Conservation (phyloP, 2,329 filamentous ascomycete species). For the Juglanconis juglandina region DNA sequence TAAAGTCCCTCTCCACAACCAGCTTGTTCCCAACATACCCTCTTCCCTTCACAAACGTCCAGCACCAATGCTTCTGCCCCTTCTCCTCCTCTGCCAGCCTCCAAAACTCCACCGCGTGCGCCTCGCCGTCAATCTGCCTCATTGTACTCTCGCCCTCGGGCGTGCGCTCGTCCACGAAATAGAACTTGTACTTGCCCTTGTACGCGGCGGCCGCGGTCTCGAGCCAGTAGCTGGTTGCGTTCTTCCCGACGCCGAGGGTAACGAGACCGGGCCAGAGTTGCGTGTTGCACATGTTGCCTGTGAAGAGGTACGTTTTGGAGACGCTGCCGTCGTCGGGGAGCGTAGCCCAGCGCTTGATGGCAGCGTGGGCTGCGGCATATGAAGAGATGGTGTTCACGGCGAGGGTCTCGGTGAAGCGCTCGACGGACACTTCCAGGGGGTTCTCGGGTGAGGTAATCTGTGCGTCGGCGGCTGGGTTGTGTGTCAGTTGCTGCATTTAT, state of each 20-base stretch:
- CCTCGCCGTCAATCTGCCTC: neutral
- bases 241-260: constrained; percentile 6
- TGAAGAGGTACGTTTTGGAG: constrained; percentile 7
- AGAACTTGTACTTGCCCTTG: constrained; percentile 2
- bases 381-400: constrained; percentile 2
- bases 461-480: neutral
- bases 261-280: neutral
- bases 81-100: constrained; percentile 8
- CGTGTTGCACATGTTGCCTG: constrained; percentile 12
- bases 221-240: constrained; percentile 6
- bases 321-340: constrained; percentile 2
- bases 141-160: neutral
- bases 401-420: constrained; percentile 1
- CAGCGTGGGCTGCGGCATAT: constrained; percentile 5
- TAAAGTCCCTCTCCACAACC: constrained; percentile 3
- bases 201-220: constrained; percentile 11
- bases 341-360: constrained; percentile 4
- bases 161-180: constrained; percentile 11
- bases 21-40: constrained; percentile 3
- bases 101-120: constrained; percentile 13
- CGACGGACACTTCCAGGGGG: neutral
- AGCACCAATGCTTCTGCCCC: constrained; percentile 10
- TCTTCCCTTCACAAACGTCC: constrained; percentile 9
- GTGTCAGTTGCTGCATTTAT: neutral
- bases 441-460: neutral